Base-by-base conservation (phyloP, 345 rosid species). In the Limnanthes douglasii region DNA sequence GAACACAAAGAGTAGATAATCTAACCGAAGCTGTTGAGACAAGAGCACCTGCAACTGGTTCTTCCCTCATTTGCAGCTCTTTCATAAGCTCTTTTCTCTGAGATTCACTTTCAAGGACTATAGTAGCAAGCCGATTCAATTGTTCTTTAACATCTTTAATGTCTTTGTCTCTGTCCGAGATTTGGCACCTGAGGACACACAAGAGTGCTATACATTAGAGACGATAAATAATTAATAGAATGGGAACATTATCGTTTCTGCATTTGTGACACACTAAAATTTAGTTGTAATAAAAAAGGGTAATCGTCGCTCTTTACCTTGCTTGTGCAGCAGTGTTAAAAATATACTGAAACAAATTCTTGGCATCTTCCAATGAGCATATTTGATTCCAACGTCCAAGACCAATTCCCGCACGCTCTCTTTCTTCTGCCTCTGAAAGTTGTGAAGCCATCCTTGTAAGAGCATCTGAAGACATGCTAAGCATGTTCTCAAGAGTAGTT, bases 391-490 rank as follows among this genome's bases (percentile, higher is more conserved):
- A 81, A 24, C 80, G 65, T 25, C 78, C 67, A 49, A 75, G 78
- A 28, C 63, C 70, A 35, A 62, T 51, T 36, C 70, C 48, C 11
- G 58, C 65, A 34, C 71, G 74, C 44, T 76, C 94, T 40, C 62
- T 65, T 53, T 76, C 84, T 60, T 76, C 80, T 66, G 81, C 84
- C 59, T 73, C 94, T 16, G 73, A 76, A 59, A 81, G 75, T 55
- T 81, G 88, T 33, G 94, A 76, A 51, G 73, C 75, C 94, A 81
- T 81, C 30, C 66, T 61, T 28, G 39, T 65, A 40, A 81, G 81
- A 18, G 73, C 66, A 56, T 62, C 62, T 39, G 88, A 68, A 31
- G 94, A 68, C 70, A 76, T 60, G 56, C 59, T 69, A 51, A 73
- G 46, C 88, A 81, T 76, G 48, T 37, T 61, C 62, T 81, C 84